Percentiles rank a stretch among this genome's conserved stretches.
phyloP scores from a whole-genome alignment of 192 early-diverging fungal genomes.

The Globomyces pollinis-pini region DNA sequence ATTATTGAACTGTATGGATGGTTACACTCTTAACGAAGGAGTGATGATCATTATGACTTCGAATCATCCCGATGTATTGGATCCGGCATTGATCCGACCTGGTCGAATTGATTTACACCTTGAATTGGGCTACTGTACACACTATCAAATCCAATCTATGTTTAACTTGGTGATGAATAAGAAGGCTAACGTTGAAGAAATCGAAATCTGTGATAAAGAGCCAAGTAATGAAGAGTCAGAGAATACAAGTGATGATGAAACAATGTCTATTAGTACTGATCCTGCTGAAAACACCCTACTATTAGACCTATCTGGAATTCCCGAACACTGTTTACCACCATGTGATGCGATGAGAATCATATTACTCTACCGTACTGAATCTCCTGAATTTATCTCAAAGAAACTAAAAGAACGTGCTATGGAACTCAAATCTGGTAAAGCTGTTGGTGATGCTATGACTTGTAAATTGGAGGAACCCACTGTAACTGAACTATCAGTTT shows the following conservation, averaged over 20 bases:
- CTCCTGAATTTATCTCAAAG: neutral
- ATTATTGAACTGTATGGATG: conserved; percentile 53
- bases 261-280: neutral
- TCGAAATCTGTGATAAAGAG: too few relatives aligned
- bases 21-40: conserved; percentile 37
- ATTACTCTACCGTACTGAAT: conserved; percentile 38
- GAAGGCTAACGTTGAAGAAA: too few relatives aligned
- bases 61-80: conserved; percentile 52
- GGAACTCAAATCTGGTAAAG: neutral
- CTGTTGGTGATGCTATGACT: conserved; percentile 6
- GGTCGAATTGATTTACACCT: conserved; percentile 60
- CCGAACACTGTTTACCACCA: conserved; percentile 50
- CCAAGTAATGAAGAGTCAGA: too few relatives aligned
- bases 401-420: neutral
- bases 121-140: conserved; percentile 50
- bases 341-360: conserved; percentile 56
- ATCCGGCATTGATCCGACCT: conserved; percentile 57
- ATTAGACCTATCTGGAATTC: conserved; percentile 23
- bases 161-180: conserved; percentile 34
- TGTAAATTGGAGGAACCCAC: neutral
- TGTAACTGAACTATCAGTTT: neutral
- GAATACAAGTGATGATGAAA: too few relatives aligned
- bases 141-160: conserved; percentile 51
- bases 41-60: conserved; percentile 59
- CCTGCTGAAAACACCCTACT: neutral